These are phyloP conservation scores for Neospora caninum DNA, from an alignment of 169 alveolate species.

Conservation along the genomic window DNA sequence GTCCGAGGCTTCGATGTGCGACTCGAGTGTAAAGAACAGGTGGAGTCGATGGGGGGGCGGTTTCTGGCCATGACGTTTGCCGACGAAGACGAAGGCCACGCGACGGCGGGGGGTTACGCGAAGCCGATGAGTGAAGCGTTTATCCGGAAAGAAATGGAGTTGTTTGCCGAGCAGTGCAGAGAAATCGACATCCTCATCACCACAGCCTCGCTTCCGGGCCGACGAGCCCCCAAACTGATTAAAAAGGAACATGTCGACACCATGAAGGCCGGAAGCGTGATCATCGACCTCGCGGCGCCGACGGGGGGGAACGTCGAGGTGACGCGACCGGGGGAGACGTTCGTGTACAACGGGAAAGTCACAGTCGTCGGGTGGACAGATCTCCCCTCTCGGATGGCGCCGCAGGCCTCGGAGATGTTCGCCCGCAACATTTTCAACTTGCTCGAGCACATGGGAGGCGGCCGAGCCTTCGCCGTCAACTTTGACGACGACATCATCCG, in stretches of 20 bases:
- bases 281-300: conserved; percentile 92
- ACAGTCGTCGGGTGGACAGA: conserved; percentile 87
- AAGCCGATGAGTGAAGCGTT: conserved; percentile 75
- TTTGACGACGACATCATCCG: conserved; percentile 73
- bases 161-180: conserved; percentile 81
- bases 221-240: conserved; percentile 89
- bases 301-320: conserved; percentile 84
- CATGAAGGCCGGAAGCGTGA: conserved; percentile 88
- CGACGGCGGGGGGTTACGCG: conserved; percentile 82
- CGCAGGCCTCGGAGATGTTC: conserved; percentile 81
- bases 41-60: conserved; percentile 84
- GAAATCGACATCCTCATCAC: conserved; percentile 91
- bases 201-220: conserved; percentile 93
- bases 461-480: conserved; percentile 72
- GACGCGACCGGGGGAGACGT: conserved; percentile 75
- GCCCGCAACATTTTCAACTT: conserved; percentile 79
- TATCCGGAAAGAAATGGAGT: conserved; percentile 81
- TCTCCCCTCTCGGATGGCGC: conserved; percentile 85
- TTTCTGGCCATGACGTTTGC: conserved; percentile 78
- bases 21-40: conserved; percentile 84
- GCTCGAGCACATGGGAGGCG: conserved; percentile 76
- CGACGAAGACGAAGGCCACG: conserved; percentile 74
- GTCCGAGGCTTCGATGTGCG: conserved; percentile 89
- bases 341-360: conserved; percentile 76
- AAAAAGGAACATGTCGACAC: conserved; percentile 79